Conservation (phyloP, 2,329 filamentous ascomycete genomes). For the Claviceps fusiformis region DNA sequence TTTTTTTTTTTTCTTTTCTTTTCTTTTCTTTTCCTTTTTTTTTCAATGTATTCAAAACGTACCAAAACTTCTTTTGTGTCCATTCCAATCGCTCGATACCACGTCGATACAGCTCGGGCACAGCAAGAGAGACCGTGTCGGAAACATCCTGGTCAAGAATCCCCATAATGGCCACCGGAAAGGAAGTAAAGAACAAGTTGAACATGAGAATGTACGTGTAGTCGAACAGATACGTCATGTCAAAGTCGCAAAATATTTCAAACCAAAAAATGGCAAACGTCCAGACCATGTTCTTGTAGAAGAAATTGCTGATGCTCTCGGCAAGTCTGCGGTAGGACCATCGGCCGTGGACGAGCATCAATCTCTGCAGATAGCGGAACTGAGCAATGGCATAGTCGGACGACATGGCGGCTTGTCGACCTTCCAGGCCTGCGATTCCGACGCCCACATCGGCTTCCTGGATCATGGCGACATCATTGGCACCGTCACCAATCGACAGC, state of each 20-base stretch:
- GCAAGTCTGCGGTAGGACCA: constrained; percentile 94
- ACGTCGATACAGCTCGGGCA: constrained; percentile 87
- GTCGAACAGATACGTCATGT: constrained; percentile 93
- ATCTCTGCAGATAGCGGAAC: constrained; percentile 73
- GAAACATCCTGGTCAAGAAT: constrained; percentile 95
- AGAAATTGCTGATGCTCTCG: constrained; percentile 95
- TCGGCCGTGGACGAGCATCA: constrained; percentile 80
- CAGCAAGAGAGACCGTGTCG: constrained; percentile 82
- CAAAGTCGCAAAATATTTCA: constrained; percentile 88
- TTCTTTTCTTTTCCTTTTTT: too few species aligned
- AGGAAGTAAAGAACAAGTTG: constrained; percentile 91
- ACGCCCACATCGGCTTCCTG: constrained; percentile 95
- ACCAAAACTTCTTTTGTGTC: constrained; percentile 96
- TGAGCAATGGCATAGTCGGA: constrained; percentile 93
- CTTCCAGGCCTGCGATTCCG: constrained; percentile 86
- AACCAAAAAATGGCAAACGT: constrained; percentile 96
- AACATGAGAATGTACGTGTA: constrained; percentile 96
- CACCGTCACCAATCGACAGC: constrained; percentile 81
- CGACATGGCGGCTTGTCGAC: constrained; percentile 87
- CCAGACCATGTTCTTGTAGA: constrained; percentile 99
- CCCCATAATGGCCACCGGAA: constrained; percentile 91
- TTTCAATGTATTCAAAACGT: constrained; percentile 18
- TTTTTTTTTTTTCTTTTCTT: too few species aligned
- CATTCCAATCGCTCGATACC: constrained; percentile 95
- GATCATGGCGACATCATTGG: constrained; percentile 96